phyloP scores from a whole-genome alignment of 2,329 filamentous ascomycete species.

The Diaporthe aspalathi region DNA sequence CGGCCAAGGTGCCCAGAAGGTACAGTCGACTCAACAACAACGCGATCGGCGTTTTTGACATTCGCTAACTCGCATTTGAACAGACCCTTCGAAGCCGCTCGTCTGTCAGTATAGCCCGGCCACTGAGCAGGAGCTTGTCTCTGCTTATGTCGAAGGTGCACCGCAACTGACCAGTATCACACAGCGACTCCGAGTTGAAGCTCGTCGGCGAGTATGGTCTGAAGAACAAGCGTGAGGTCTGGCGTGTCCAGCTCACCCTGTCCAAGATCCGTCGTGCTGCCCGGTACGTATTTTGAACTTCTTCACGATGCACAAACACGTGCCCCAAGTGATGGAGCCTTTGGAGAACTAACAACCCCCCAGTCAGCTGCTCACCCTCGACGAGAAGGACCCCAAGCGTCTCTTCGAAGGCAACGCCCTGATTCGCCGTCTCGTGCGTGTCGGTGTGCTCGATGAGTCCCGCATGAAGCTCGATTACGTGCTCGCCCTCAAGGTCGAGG shows the following conservation, averaged over 20 bases:
- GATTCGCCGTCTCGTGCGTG: conserved; percentile 99
- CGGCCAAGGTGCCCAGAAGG: conserved; percentile 88
- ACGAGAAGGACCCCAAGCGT: conserved; percentile 99
- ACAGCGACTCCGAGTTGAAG: conserved; percentile 99
- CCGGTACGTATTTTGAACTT: conserved; percentile 73
- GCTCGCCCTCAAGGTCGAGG: conserved; percentile 97
- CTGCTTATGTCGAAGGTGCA: conserved; percentile 92
- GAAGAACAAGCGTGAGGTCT: conserved; percentile 99
- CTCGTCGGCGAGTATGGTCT: conserved; percentile 99
- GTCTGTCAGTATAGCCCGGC: conserved; percentile 97
- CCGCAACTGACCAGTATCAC: conserved; percentile 71
- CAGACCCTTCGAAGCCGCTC: conserved; percentile 98
- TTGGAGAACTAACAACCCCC: conserved; percentile 42
- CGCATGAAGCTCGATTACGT: conserved; percentile 99
- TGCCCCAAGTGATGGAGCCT: neutral
- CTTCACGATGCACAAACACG: neutral
- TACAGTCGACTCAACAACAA: conserved; percentile 9
- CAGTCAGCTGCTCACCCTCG: conserved; percentile 99
- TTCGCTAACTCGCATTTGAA: conserved; percentile 54
- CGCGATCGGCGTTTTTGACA: neutral
- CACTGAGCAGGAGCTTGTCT: conserved; percentile 99
- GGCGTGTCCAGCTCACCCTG: conserved; percentile 98
- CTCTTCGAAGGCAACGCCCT: conserved; percentile 99
- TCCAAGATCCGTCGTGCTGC: conserved; percentile 99
- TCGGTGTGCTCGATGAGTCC: conserved; percentile 99